A percentile compares a stretch with the other conserved stretches of the same genome.
phyloP scores from a whole-genome alignment of 2,329 filamentous ascomycete species.

The Fonsecaea pedrosoi region DNA sequence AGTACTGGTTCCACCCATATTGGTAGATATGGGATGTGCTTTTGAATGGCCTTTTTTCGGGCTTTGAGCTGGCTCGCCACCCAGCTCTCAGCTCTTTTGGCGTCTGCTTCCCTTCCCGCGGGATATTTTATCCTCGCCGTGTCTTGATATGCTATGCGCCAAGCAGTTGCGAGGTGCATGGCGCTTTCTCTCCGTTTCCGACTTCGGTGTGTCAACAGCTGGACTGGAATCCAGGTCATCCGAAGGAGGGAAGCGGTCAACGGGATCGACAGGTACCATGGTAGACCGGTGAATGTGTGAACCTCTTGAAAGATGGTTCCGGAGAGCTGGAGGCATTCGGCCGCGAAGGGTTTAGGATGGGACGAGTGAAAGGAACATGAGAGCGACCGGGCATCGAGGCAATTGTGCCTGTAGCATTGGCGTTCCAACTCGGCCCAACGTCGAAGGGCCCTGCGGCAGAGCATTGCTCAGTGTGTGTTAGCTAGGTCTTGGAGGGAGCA shows the following conservation, averaged over 20 bases:
- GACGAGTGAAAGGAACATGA: slow-evolving; percentile 57
- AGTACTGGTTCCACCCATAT: slow-evolving; percentile 15
- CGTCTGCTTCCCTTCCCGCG: slow-evolving; percentile 18
- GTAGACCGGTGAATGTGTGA: slow-evolving; percentile 56
- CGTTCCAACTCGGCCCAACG: neutral
- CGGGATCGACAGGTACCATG: slow-evolving; percentile 64
- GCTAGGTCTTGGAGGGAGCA: neutral
- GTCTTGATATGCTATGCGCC: slow-evolving; percentile 41
- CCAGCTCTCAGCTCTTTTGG: slow-evolving; percentile 28
- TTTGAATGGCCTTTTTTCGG: slow-evolving; percentile 34
- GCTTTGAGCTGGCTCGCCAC: slow-evolving; percentile 25
- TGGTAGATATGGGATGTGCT: slow-evolving; percentile 32
- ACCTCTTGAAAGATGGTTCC: slow-evolving; percentile 47
- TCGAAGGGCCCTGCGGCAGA: slow-evolving; percentile 9
- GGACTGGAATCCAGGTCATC: slow-evolving; percentile 55
- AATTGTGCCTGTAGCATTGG: neutral
- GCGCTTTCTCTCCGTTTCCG: slow-evolving; percentile 51
- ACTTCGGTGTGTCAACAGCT: slow-evolving; percentile 51
- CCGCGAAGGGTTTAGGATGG: slow-evolving; percentile 44
- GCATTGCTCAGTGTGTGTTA: slow-evolving; percentile 5
- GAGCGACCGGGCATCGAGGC: neutral
- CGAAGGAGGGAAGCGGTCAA: slow-evolving; percentile 61
- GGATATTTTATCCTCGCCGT: slow-evolving; percentile 30
- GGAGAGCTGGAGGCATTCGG: slow-evolving; percentile 24
- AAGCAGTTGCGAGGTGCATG: slow-evolving; percentile 51